Base-by-base conservation (phyloP, 1,284 basidiomycete species). In the Golubevia sp. region DNA sequence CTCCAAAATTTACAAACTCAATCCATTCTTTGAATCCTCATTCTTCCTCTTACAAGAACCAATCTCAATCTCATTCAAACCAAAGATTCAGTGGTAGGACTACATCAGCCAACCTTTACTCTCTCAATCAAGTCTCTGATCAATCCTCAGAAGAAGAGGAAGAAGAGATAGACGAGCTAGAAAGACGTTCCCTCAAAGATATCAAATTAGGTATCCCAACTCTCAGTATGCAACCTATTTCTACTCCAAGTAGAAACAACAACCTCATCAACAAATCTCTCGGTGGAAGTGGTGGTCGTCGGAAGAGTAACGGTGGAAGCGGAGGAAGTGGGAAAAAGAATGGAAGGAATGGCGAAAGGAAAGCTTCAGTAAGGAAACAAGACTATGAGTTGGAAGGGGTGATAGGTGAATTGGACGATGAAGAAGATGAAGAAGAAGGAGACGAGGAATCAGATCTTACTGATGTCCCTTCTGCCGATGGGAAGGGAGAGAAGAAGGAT, bases 301-400 rank as follows among this genome's bases (percentile, higher is more conserved):
- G 38, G 38, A 44, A 44, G 18, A 44, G 38, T 44, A 44, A 44
- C 38, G 38, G 38, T 13, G 38, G 38, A 8, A 18, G 11, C 11
- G 38, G 38, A 13, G n/a, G n/a, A 62, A 68, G n/a, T 58, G 7
- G 56, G 59, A 73, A 68, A 48, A 67, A 66, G 49, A 71, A 75
- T 21, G 68, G 73, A 8, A 49, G 30, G 34, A 64, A 66, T 27
- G 68, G 59, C 44, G 73, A 77, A 55, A 70, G 74, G 56, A 77
- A 77, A 52, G 73, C 74, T 11, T 64, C 68, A 38, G 74, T 77
- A 7, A 68, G 74, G 52, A 77, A 77, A 62, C 66, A 75, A 55
- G 55, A 61, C 49, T 77, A 75, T 55, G 70, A 77, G 30, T 44
- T 44, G 38, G 38, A 44, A 44, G 38, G 11, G 11, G 38, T 44